These are phyloP conservation scores for Flaveria bidentis DNA, from an alignment of 129 eudicot genomes.

Conservation along the genomic window DNA sequence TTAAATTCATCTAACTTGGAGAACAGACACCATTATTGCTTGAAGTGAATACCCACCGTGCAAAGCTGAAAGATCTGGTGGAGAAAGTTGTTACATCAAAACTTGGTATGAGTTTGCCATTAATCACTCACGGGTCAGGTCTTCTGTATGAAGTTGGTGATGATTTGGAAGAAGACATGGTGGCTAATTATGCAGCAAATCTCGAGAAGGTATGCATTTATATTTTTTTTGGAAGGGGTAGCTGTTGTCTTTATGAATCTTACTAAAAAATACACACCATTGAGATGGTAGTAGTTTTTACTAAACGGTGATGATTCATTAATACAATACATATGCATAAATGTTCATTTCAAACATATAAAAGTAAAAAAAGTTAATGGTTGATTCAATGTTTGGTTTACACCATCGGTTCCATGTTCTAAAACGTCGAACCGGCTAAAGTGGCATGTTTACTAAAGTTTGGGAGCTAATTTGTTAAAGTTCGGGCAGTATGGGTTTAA, in stretches of 20 bases:
- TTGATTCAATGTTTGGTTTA: not conserved
- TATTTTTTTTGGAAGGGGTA: not conserved
- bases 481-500: too few species aligned
- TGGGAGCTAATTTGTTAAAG: too few species aligned
- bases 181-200: constrained; percentile 78
- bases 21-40: constrained; percentile 78
- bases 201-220: constrained; percentile 69
- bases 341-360: not conserved
- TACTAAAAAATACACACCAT: not conserved
- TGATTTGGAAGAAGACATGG: constrained; percentile 84
- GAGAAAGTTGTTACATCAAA: constrained; percentile 83
- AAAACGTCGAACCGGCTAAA: not conserved
- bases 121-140: constrained; percentile 74
- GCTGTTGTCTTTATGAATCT: not conserved
- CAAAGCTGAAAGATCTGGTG: constrained; percentile 91
- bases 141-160: constrained; percentile 98
- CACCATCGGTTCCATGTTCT: not conserved
- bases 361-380: not conserved
- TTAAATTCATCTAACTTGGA: constrained; percentile 22
- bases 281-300: too few species aligned
- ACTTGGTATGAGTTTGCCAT: constrained; percentile 88
- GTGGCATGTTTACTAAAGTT: not conserved
- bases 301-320: not conserved
- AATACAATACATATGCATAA: not conserved
- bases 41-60: constrained; percentile 76